These are phyloP conservation scores for Oryza rufipogon DNA, from an alignment of 176 grass and related monocot genomes.

Conservation along the genomic window DNA sequence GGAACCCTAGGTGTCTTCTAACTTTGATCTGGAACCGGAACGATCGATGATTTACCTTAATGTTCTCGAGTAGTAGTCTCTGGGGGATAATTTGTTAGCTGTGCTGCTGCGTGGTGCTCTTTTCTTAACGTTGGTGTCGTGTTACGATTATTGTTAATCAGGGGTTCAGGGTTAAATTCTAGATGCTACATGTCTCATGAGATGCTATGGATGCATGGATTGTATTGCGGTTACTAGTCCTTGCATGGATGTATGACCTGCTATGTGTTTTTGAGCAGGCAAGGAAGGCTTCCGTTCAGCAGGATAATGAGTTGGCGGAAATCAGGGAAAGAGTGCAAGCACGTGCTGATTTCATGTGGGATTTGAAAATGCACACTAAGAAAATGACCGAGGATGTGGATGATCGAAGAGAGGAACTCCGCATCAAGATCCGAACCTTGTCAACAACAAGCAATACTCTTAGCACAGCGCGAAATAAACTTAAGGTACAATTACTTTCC, in stretches of 20 bases:
- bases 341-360: conserved; percentile 46
- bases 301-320: conserved; percentile 68
- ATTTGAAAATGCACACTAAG: conserved; percentile 41
- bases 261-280: conserved; percentile 40
- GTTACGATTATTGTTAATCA: background rate
- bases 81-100: background rate
- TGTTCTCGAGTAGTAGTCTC: background rate
- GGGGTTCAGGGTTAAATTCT: background rate
- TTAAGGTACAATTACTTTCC: conserved; percentile 62
- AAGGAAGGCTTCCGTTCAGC: conserved; percentile 53
- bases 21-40: background rate
- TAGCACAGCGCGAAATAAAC: conserved; percentile 37
- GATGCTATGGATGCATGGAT: background rate
- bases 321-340: conserved; percentile 58
- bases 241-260: background rate
- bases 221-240: background rate
- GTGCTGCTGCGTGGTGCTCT: background rate
- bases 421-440: conserved; percentile 61
- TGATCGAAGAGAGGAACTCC: conserved; percentile 54
- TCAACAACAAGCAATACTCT: conserved; percentile 61
- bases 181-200: background rate
- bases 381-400: conserved; percentile 54
- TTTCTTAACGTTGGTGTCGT: background rate
- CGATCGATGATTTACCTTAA: background rate
- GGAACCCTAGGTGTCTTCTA: conserved; percentile 12